Percentiles rank a stretch among this genome's conserved stretches.
phyloP scores from a whole-genome alignment of 192 early-diverging fungal species.

The Linderina pennispora region DNA sequence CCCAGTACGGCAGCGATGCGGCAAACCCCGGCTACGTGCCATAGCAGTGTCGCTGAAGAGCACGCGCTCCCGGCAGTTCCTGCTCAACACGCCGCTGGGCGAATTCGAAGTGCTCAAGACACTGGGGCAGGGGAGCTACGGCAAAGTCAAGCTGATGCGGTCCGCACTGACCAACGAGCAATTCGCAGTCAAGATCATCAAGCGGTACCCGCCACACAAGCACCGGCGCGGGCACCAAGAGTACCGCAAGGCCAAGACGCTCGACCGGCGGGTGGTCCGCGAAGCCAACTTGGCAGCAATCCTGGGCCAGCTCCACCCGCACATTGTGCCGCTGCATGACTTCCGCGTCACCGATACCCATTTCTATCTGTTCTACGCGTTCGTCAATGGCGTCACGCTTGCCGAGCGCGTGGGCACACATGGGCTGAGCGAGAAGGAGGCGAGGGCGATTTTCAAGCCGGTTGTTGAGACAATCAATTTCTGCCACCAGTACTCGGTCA shows the following conservation, averaged over 20 bases:
- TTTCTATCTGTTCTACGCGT: conserved; percentile 49
- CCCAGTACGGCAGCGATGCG: background rate
- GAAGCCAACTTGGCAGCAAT: conserved; percentile 46
- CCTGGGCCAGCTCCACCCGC: conserved; percentile 42
- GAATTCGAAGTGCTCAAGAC: conserved; percentile 40
- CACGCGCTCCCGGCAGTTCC: conserved; percentile 30
- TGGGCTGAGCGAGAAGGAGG: conserved; percentile 33
- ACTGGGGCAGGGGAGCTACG: conserved; percentile 49
- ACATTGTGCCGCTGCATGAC: conserved; percentile 42
- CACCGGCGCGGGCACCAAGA: conserved; percentile 25
- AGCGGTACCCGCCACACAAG: conserved; percentile 40
- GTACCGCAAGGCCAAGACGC: conserved; percentile 38
- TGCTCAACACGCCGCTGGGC: conserved; percentile 47
- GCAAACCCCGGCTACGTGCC: conserved; percentile 6
- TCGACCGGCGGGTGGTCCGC: conserved; percentile 44
- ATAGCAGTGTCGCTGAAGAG: conserved; percentile 42
- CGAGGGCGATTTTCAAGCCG: conserved; percentile 23
- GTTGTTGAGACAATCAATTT: conserved; percentile 42
- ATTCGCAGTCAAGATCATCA: conserved; percentile 49
- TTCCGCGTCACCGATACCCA: conserved; percentile 48
- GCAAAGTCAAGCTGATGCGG: conserved; percentile 49
- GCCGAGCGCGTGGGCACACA: conserved; percentile 34
- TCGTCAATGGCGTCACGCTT: conserved; percentile 36
- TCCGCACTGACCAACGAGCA: conserved; percentile 40
- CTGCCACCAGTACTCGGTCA: conserved; percentile 65